Percentiles rank a stretch among this genome's conserved stretches.
These are phyloP conservation scores for Tricholoma furcatifolium DNA, from an alignment of 768 basidiomycete genomes.

Conservation along the genomic window DNA sequence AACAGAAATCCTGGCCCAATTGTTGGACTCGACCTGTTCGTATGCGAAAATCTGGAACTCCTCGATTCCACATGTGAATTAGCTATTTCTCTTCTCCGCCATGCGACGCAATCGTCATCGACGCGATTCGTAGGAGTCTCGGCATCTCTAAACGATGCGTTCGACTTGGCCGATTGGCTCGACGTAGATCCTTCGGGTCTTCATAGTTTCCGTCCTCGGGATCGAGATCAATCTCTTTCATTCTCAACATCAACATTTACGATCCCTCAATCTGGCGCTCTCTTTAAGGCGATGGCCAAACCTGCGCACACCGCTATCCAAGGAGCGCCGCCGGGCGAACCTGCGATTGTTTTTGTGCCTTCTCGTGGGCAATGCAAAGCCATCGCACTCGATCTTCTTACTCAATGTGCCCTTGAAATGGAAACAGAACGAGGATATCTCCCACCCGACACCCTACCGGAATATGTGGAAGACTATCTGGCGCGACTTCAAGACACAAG, in stretches of 20 bases:
- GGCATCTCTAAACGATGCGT: constrained; percentile 75
- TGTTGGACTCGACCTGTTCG: constrained; percentile 56
- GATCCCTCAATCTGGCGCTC: constrained; percentile 79
- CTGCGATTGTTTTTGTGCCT: constrained; percentile 84
- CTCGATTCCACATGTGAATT: constrained; percentile 83
- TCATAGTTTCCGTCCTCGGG: constrained; percentile 77
- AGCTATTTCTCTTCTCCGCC: constrained; percentile 67
- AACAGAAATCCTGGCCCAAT: constrained; percentile 26
- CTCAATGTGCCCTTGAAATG: constrained; percentile 77
- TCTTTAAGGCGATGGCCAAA: constrained; percentile 91
- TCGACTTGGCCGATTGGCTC: constrained; percentile 84
- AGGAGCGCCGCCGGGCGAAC: constrained; percentile 38
- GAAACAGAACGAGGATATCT: constrained; percentile 70
- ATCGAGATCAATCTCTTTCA: constrained; percentile 77
- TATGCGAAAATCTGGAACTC: constrained; percentile 86
- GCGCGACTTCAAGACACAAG: constrained; percentile 57
- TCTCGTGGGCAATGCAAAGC: constrained; percentile 73
- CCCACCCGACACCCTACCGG: constrained; percentile 43
- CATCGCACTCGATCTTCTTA: constrained; percentile 83
- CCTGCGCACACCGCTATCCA: constrained; percentile 80
- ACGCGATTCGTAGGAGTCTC: constrained; percentile 79
- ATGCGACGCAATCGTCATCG: constrained; percentile 56
- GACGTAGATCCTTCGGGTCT: constrained; percentile 60
- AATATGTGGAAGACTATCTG: constrained; percentile 59
- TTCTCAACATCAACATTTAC: constrained; percentile 76